Evolutionary conservation across 305 asterid genomes (phyloP).

Genomic region (Rubia balearica): DNA sequence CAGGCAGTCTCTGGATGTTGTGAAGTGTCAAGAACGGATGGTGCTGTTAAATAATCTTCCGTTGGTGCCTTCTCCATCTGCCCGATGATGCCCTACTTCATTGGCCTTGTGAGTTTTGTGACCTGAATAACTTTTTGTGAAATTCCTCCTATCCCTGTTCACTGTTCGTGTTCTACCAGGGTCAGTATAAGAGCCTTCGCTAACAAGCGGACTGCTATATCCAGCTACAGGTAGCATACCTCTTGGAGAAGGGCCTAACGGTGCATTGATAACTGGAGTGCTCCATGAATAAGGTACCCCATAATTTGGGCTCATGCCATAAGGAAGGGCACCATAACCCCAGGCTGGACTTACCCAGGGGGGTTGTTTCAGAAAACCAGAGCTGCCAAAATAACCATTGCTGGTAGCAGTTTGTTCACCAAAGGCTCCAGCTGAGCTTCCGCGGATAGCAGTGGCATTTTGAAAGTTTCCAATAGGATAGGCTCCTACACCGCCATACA

Average conservation of each 20-base stretch:
- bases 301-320: slow-evolving; percentile 23
- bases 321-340: slow-evolving; percentile 29
- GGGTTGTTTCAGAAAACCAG: slow-evolving; percentile 22
- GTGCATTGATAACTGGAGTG: slow-evolving; percentile 13
- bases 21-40: slow-evolving; percentile 1
- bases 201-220: slow-evolving; percentile 19
- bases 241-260: slow-evolving; percentile 27
- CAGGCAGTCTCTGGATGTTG: background rate
- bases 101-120: background rate
- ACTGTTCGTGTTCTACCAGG: slow-evolving; percentile 21
- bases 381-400: slow-evolving; percentile 13
- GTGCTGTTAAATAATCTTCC: slow-evolving; percentile 14
- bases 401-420: slow-evolving; percentile 20
- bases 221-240: slow-evolving; percentile 19
- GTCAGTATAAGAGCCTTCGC: slow-evolving; percentile 19
- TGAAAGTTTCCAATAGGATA: slow-evolving; percentile 24
- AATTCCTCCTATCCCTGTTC: slow-evolving; percentile 13
- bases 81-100: slow-evolving; percentile 20
- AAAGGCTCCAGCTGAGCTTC: slow-evolving; percentile 23
- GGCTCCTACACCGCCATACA: slow-evolving; percentile 14
- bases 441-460: slow-evolving; percentile 22
- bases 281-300: slow-evolving; percentile 26
- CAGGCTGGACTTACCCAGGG: slow-evolving; percentile 29
- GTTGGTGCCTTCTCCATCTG: slow-evolving; percentile 9
- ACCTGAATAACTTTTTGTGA: slow-evolving; percentile 6